Conservation (phyloP, 1,139 yeast genomes). For the Yamadazyma songkhlaensis region DNA sequence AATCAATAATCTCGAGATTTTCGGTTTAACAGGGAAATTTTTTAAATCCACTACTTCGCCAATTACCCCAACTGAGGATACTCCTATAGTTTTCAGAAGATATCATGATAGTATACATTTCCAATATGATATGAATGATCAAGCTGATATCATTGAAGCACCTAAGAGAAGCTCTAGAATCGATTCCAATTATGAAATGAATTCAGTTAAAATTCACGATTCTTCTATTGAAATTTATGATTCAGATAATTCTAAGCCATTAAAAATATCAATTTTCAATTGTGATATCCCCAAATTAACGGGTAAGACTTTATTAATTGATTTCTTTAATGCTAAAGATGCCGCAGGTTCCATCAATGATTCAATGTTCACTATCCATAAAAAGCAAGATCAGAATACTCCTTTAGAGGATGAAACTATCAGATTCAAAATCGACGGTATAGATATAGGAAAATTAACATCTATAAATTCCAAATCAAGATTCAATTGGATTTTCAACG, state of each 20-base stretch:
- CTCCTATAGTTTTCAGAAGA: constrained; percentile 13
- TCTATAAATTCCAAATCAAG: constrained; percentile 37
- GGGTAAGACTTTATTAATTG: constrained; percentile 56
- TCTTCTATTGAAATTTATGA: constrained; percentile 45
- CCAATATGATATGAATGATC: constrained; percentile 33
- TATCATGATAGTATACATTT: constrained; percentile 29
- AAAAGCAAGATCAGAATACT: constrained; percentile 34
- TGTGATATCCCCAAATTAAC: constrained; percentile 63
- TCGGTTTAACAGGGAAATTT: constrained; percentile 58
- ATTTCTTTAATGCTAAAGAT: constrained; percentile 65
- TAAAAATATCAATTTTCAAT: constrained; percentile 57
- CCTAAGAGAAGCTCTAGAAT: constrained; percentile 16
- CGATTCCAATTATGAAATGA: constrained; percentile 47
- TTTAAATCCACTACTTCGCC: constrained; percentile 14
- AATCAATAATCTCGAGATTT: constrained; percentile 57
- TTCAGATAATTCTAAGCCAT: constrained; percentile 31
- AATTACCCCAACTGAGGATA: constrained; percentile 2
- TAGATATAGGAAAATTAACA: constrained; percentile 48
- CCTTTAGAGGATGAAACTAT: constrained; percentile 38
- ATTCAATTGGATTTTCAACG: constrained; percentile 69
- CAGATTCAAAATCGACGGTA: constrained; percentile 62
- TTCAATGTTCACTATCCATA: constrained; percentile 71
- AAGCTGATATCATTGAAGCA: constrained; percentile 16
- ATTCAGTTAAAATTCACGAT: constrained; percentile 52
- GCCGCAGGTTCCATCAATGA: constrained; percentile 73